These are phyloP conservation scores for Tetrastigma voinierianum DNA, from an alignment of 164 flowering plant species.

Conservation along the genomic window DNA sequence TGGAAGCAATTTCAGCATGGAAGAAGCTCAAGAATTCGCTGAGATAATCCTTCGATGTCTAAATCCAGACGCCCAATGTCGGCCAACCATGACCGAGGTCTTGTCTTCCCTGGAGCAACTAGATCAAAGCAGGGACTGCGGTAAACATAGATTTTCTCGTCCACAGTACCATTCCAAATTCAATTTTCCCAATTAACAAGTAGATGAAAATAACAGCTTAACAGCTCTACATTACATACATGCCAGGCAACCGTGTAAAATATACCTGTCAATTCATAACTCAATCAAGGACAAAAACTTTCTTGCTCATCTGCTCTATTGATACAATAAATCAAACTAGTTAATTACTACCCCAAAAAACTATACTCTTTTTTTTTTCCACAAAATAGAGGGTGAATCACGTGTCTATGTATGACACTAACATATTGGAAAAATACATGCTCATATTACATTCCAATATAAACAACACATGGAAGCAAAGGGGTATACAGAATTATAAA, in stretches of 20 bases:
- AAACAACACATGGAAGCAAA: not conserved
- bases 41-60: constrained; percentile 20
- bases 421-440: constrained; percentile 7
- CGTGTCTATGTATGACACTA: not conserved
- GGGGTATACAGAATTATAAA: constrained; percentile 5
- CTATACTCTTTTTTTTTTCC: not conserved
- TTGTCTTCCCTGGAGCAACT: constrained; percentile 15
- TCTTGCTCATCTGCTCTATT: too few species aligned
- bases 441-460: not conserved
- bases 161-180: too few species aligned
- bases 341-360: not conserved
- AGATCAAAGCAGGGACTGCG: constrained; percentile 4
- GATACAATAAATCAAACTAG: not conserved
- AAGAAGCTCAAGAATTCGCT: constrained; percentile 20
- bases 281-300: too few species aligned
- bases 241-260: too few species aligned
- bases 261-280: too few species aligned
- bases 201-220: too few species aligned
- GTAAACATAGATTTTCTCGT: not conserved
- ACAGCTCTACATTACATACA: too few species aligned
- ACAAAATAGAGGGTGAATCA: not conserved
- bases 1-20: constrained; percentile 2
- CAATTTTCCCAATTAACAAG: too few species aligned
- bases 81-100: constrained; percentile 24
- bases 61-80: constrained; percentile 1